These are phyloP conservation scores for Fusarium acutatum DNA, from an alignment of 2,329 filamentous ascomycete species.

Conservation along the genomic window DNA sequence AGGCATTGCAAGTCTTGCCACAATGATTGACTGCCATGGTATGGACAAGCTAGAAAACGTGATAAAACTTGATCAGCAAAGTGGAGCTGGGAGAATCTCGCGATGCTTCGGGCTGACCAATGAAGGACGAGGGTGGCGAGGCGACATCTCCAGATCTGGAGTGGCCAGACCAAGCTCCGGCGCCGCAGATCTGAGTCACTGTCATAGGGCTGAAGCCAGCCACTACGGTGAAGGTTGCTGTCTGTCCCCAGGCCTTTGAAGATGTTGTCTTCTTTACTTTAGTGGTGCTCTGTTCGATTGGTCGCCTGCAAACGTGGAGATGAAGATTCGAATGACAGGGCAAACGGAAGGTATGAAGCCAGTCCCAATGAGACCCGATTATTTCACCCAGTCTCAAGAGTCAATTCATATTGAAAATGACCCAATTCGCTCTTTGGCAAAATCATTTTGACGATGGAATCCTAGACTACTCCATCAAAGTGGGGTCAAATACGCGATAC, in stretches of 20 bases:
- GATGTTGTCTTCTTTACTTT: not conserved
- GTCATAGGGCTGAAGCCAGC: not conserved
- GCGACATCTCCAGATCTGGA: not conserved
- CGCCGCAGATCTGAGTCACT: not conserved
- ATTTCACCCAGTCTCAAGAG: accelerated
- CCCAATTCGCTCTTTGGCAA: not conserved
- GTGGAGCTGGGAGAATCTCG: not conserved
- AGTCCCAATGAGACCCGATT: accelerated
- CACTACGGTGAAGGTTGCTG: no score
- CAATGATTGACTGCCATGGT: no score
- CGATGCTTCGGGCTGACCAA: not conserved
- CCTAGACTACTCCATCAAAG: not conserved
- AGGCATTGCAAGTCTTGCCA: accelerated
- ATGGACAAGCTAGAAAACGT: accelerated
- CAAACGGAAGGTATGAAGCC: not conserved
- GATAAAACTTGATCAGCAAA: not conserved
- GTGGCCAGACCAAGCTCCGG: not conserved
- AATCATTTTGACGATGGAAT: no score
- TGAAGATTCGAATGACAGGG: accelerated
- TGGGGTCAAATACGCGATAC: not conserved
- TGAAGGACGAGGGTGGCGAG: not conserved
- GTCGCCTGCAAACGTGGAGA: accelerated
- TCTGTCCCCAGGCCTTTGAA: not conserved
- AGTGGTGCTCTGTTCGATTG: no score
- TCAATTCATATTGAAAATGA: not conserved